phyloP scores from a whole-genome alignment of 169 alveolate species.

The Perkinsus olseni region DNA sequence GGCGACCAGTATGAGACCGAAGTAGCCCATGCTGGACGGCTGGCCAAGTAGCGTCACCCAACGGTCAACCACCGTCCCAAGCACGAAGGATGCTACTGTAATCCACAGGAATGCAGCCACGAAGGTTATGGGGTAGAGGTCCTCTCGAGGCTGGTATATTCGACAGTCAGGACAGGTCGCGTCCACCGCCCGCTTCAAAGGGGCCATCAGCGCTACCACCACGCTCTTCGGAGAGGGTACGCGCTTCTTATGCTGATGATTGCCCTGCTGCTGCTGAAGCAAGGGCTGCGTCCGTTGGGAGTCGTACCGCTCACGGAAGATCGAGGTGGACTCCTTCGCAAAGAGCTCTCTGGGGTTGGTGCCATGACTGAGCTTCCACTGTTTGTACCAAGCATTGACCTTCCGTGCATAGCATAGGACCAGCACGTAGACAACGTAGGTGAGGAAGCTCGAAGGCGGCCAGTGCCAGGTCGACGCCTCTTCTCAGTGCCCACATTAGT shows the following conservation, averaged over 20 bases:
- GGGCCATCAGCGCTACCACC: background rate
- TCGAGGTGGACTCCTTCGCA: background rate
- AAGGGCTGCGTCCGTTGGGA: background rate
- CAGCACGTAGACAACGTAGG: background rate
- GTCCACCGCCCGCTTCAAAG: background rate
- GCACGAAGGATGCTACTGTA: background rate
- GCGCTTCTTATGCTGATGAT: background rate
- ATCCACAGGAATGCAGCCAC: background rate
- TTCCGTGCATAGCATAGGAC: background rate
- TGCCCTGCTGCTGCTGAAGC: background rate
- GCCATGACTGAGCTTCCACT: background rate
- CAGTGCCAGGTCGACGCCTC: background rate
- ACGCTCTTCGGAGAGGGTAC: background rate
- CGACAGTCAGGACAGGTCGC: slow-evolving; percentile 15
- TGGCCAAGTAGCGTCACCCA: slow-evolving; percentile 4
- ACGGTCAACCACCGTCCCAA: background rate
- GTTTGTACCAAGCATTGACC: background rate
- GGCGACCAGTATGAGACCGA: slow-evolving; percentile 8
- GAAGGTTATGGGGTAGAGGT: slow-evolving; percentile 4
- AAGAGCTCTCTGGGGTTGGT: background rate
- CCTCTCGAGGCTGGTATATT: background rate
- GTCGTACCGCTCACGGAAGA: background rate
- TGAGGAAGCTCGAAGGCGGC: background rate
- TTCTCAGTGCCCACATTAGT: background rate
- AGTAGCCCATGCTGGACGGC: background rate